phyloP scores from a whole-genome alignment of 1,284 basidiomycete genomes.

The Trametes pubescens region DNA sequence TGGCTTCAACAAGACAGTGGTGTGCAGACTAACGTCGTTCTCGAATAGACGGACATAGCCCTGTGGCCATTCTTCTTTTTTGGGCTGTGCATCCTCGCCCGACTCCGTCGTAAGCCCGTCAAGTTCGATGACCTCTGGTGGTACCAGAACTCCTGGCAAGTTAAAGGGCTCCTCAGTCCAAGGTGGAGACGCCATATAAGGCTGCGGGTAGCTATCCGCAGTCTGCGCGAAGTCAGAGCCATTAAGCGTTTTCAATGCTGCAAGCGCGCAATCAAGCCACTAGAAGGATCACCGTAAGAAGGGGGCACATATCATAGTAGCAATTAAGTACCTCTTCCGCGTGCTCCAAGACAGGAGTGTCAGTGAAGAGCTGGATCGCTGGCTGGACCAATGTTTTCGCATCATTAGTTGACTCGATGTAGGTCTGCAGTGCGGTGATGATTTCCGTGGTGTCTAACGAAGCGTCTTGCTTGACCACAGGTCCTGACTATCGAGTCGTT shows the following conservation, averaged over 20 bases:
- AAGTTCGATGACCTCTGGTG: constrained; percentile 86
- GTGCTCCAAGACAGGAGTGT: constrained; percentile 52
- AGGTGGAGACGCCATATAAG: constrained; percentile 63
- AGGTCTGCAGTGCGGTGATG: constrained; percentile 70
- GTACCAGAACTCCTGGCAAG: constrained; percentile 82
- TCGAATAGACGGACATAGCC: constrained; percentile 80
- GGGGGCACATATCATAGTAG: not conserved
- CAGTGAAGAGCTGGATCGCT: constrained; percentile 55
- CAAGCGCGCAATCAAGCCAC: constrained; percentile 72
- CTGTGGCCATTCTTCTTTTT: constrained; percentile 83
- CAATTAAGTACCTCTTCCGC: constrained; percentile 62
- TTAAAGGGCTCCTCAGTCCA: constrained; percentile 64
- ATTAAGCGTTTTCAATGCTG: constrained; percentile 61
- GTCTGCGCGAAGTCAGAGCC: constrained; percentile 63
- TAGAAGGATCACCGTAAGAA: constrained; percentile 37
- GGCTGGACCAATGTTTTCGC: constrained; percentile 72
- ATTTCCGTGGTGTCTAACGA: constrained; percentile 65
- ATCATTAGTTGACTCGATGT: constrained; percentile 64
- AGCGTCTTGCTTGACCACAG: constrained; percentile 59
- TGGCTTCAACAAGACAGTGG: not conserved
- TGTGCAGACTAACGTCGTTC: constrained; percentile 64
- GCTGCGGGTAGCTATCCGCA: constrained; percentile 68
- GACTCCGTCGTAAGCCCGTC: constrained; percentile 71
- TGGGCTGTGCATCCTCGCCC: constrained; percentile 71
- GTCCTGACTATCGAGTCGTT: constrained; percentile 58